These are phyloP conservation scores for Tephrocybe rancida DNA, from an alignment of 768 basidiomycete genomes.

Conservation along the genomic window DNA sequence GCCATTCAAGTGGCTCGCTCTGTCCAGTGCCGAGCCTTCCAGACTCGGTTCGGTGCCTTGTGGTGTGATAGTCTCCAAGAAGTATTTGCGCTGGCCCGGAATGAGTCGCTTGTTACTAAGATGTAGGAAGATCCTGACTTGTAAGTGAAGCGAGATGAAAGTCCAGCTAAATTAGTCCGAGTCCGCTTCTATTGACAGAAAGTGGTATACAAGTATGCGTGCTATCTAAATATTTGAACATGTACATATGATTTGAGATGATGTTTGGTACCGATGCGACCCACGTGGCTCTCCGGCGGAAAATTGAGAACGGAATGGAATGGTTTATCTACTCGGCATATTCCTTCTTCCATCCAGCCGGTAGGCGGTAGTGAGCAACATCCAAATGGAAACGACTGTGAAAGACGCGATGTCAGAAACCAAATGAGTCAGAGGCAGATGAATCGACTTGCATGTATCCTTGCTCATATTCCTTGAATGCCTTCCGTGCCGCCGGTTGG, in stretches of 20 bases:
- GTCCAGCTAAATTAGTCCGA: too few relatives aligned
- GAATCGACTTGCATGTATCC: slow-evolving; percentile 6
- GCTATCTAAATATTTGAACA: too few relatives aligned
- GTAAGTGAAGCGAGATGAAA: too few relatives aligned
- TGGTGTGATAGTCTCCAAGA: too few relatives aligned
- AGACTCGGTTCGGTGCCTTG: too few relatives aligned
- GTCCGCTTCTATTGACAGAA: too few relatives aligned
- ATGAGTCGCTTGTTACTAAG: too few relatives aligned
- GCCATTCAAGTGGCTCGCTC: too few relatives aligned
- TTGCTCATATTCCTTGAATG: slow-evolving; percentile 12
- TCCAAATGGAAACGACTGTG: slow-evolving; percentile 10
- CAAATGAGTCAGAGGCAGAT: not conserved
- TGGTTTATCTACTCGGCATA: not conserved
- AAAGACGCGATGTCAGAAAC: not conserved
- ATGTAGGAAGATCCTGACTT: too few relatives aligned
- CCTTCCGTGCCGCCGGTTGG: slow-evolving; percentile 4
- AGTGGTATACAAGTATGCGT: too few relatives aligned
- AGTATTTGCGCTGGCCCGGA: too few relatives aligned
- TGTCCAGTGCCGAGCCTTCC: too few relatives aligned
- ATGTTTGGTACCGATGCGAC: not conserved
- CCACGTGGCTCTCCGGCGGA: not conserved
- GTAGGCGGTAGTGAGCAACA: slow-evolving; percentile 10
- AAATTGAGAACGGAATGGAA: not conserved
- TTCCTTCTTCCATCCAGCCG: not conserved
- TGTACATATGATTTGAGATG: not conserved